A percentile compares a stretch with the other conserved stretches of the same genome.
Conservation (phyloP, 23 red algal genomes). For the Agarophyton chilense region DNA sequence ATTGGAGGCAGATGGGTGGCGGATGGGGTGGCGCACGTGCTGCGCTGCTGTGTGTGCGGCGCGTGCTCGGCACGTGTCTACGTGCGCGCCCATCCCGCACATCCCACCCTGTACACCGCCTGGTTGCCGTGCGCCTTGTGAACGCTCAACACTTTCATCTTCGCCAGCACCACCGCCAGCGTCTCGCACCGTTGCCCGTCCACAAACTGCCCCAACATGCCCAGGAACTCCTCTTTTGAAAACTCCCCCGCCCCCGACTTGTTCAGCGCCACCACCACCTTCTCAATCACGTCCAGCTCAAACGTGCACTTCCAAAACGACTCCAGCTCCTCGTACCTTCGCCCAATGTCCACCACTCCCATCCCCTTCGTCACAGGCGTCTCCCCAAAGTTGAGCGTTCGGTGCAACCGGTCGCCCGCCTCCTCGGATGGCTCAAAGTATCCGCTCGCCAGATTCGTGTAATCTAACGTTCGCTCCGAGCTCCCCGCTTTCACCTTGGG, state of each 20-base stretch:
- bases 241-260: not conserved
- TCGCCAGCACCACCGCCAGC: slow-evolving; percentile 9
- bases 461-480: slow-evolving; percentile 27
- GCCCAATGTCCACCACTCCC: not conserved
- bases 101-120: not conserved
- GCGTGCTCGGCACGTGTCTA: not conserved
- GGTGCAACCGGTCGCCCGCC: not conserved
- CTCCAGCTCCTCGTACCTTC: slow-evolving; percentile 19
- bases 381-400: slow-evolving; percentile 55
- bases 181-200: not conserved
- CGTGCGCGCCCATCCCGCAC: too few relatives aligned
- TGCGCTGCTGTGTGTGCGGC: too few relatives aligned
- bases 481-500: slow-evolving; percentile 32
- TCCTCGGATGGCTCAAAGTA: slow-evolving; percentile 21
- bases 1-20: too few relatives aligned
- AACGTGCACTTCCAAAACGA: slow-evolving; percentile 25
- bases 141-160: slow-evolving; percentile 26
- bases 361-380: slow-evolving; percentile 6
- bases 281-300: not conserved
- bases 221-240: slow-evolving; percentile 7
- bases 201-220: not conserved
- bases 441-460: slow-evolving; percentile 33
- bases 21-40: too few relatives aligned
- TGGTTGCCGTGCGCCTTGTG: slow-evolving; percentile 31
- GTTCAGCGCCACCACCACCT: not conserved